Evolutionary conservation across 2,329 filamentous ascomycete species (phyloP).

Genomic region (Mollisia scopiformis): DNA sequence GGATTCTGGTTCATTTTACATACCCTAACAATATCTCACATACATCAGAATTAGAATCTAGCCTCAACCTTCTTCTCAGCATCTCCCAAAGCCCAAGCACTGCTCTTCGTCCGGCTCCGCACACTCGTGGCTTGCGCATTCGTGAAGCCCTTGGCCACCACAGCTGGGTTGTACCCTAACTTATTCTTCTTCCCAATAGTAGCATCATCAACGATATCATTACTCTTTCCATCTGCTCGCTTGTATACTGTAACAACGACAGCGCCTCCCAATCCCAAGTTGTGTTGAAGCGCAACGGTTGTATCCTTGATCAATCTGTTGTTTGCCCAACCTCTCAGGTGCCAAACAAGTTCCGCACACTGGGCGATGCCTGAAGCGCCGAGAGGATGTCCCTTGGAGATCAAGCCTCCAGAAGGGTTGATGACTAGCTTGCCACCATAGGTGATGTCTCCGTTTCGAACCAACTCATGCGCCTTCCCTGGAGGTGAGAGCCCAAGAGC

Average conservation of each 20-base stretch:
- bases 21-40: no score
- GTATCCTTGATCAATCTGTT: slow-evolving; percentile 76
- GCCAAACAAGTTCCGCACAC: slow-evolving; percentile 94
- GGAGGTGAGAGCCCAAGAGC: slow-evolving; percentile 77
- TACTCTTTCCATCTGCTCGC: slow-evolving; percentile 75
- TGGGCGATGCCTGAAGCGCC: slow-evolving; percentile 95
- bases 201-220: slow-evolving; percentile 62
- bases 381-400: slow-evolving; percentile 94
- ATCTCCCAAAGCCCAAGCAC: slow-evolving; percentile 80
- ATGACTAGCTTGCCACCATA: slow-evolving; percentile 79
- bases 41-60: slow-evolving; percentile 65
- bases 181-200: slow-evolving; percentile 68
- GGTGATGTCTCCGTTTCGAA: slow-evolving; percentile 85
- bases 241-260: slow-evolving; percentile 89
- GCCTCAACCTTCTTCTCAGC: slow-evolving; percentile 73
- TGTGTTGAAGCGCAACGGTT: slow-evolving; percentile 82
- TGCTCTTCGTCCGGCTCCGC: slow-evolving; percentile 66
- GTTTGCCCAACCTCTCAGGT: slow-evolving; percentile 93
- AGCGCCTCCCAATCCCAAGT: slow-evolving; percentile 88
- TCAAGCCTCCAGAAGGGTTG: slow-evolving; percentile 92
- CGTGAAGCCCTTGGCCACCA: slow-evolving; percentile 87
- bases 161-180: slow-evolving; percentile 90
- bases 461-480: slow-evolving; percentile 90
- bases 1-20: no score
- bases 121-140: slow-evolving; percentile 71